Percentiles rank a stretch among this genome's conserved stretches.
These are phyloP conservation scores for Oxalis stricta DNA, from an alignment of 441 rosid species.

Conservation along the genomic window DNA sequence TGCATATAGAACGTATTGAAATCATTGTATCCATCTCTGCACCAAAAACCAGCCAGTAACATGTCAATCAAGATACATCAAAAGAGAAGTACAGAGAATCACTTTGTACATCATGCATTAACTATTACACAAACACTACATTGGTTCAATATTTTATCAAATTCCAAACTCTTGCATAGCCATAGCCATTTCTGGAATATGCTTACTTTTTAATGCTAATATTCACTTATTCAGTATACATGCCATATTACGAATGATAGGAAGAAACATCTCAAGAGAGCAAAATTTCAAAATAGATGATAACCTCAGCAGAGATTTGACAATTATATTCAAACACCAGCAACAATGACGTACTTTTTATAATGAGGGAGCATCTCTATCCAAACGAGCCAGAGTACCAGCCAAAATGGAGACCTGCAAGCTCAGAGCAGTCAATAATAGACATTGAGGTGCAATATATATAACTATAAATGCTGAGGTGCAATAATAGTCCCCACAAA, in stretches of 20 bases:
- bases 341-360: slow-evolving; percentile 42
- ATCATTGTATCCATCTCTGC: slow-evolving; percentile 98
- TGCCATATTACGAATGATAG: not conserved
- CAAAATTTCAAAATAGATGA: not conserved
- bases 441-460: not conserved
- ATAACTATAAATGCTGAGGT: too few relatives aligned
- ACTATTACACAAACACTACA: not conserved
- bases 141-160: not conserved
- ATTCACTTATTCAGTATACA: not conserved
- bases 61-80: slow-evolving; percentile 5
- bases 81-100: not conserved
- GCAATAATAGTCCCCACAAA: too few relatives aligned
- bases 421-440: slow-evolving; percentile 9
- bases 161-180: too few relatives aligned
- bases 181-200: too few relatives aligned
- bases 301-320: too few relatives aligned
- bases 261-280: too few relatives aligned
- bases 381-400: slow-evolving; percentile 94
- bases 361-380: slow-evolving; percentile 91
- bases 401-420: slow-evolving; percentile 92
- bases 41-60: slow-evolving; percentile 18
- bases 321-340: too few relatives aligned
- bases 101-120: not conserved
- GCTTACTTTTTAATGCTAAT: too few relatives aligned
- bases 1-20: slow-evolving; percentile 99